Evolutionary conservation across 768 basidiomycete species (phyloP).

Genomic region (Russula lepida): DNA sequence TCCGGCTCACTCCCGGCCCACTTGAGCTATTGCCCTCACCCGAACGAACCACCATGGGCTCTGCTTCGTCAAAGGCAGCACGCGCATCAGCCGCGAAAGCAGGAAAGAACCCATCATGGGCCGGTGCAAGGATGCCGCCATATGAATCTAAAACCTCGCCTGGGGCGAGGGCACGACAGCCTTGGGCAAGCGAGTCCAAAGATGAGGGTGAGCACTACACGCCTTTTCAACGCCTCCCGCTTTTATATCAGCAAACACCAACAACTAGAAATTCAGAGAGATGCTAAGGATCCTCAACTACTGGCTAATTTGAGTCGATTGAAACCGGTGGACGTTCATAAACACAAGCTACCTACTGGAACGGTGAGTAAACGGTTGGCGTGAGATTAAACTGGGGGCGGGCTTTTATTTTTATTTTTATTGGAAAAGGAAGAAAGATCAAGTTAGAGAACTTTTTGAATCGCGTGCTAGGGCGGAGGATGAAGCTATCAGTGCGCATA

Average conservation of each 20-base stretch:
- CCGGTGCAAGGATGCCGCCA: background rate
- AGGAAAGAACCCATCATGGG: constrained; percentile 6
- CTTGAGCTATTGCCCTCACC: no score
- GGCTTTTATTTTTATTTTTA: background rate
- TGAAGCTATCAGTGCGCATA: constrained; percentile 37
- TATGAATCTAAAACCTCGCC: background rate
- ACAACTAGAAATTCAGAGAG: constrained; percentile 26
- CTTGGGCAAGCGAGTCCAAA: constrained; percentile 14
- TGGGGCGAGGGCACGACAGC: background rate
- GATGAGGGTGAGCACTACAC: constrained; percentile 3
- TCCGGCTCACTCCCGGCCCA: background rate
- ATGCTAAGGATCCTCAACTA: constrained; percentile 67
- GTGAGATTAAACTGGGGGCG: background rate
- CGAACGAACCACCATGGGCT: constrained; percentile 4
- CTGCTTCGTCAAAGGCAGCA: constrained; percentile 6
- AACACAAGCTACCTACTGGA: constrained; percentile 44
- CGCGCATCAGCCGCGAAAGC: background rate
- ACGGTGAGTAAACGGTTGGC: constrained; percentile 32
- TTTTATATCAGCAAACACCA: background rate
- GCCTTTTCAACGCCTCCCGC: no score
- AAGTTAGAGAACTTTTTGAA: constrained; percentile 39
- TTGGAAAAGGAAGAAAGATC: constrained; percentile 24
- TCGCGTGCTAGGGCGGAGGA: constrained; percentile 48
- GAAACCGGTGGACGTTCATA: constrained; percentile 64
- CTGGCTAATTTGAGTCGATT: constrained; percentile 53